Evolutionary conservation across 139 green algal genomes (phyloP).

Genomic region (Pleodorina starrii): DNA sequence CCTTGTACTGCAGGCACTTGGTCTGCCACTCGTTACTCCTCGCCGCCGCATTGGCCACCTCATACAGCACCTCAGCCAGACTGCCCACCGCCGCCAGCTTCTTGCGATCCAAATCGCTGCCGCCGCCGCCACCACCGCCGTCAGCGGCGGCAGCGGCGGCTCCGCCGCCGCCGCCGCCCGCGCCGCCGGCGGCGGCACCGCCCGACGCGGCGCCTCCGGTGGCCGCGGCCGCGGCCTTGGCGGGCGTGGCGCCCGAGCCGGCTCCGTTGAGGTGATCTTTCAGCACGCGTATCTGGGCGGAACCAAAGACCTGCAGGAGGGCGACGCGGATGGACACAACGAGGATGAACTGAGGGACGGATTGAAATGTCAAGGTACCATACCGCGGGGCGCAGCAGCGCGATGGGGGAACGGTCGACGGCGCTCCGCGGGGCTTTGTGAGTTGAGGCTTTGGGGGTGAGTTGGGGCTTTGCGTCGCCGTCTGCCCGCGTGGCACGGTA

Average conservation of each 20-base stretch:
- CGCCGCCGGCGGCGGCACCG: neutral
- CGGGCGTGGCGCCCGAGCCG: neutral
- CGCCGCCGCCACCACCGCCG: neutral
- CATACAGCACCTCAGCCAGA: constrained; percentile 43
- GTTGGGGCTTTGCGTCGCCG: too few relatives aligned
- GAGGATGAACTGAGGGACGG: too few relatives aligned
- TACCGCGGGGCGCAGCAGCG: too few relatives aligned
- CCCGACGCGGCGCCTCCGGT: neutral
- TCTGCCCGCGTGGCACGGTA: too few relatives aligned
- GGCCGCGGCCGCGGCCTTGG: too few relatives aligned
- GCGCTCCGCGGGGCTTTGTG: too few relatives aligned
- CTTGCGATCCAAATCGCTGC: neutral
- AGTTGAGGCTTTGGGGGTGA: too few relatives aligned
- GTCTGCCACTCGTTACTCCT: constrained; percentile 39
- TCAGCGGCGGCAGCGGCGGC: neutral
- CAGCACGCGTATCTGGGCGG: constrained; percentile 56
- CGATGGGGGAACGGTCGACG: too few relatives aligned
- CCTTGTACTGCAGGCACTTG: constrained; percentile 26
- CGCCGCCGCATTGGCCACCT: constrained; percentile 46
- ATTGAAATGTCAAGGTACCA: too few relatives aligned
- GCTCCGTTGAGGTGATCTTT: constrained; percentile 26
- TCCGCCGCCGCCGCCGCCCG: neutral
- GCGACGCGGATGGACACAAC: too few relatives aligned
- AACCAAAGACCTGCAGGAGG: constrained; percentile 60
- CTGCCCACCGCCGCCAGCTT: constrained; percentile 47